Evolutionary conservation across 2,329 filamentous ascomycete genomes (phyloP), one percentile per base, ranked within the genome.

Genomic region (Cladorrhinum sp.): DNA sequence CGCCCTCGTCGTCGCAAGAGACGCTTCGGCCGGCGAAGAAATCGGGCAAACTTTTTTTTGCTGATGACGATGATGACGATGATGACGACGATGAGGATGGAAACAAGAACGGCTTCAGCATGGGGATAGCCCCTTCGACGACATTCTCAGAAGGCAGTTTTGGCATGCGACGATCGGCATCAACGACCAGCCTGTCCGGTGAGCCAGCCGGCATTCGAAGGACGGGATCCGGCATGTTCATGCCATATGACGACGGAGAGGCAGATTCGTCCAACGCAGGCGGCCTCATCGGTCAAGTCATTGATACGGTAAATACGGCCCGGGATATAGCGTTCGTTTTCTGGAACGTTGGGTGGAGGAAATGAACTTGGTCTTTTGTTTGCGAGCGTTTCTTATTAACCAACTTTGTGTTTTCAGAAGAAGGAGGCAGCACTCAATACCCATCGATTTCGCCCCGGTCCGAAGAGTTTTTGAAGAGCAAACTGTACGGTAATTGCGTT

Each of bases 191-290:
- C 62, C 73, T 84, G n/a, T 73, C 71, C n/a, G 78, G 77, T 20
- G 81, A 84, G 61, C 77, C 81, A 49, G 78, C 75, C 18, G 87
- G 87, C 56, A 87, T 96, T 79, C 86, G 88, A 64, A 83, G 92
- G 66, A 96, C 91, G 20, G 81, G 86, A 55, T 95, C 91, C 41
- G 92, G 92, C 67, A 96, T 96, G 91, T 89, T 96, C 69, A 93
- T 96, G 89, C 91, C 92, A 7, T 89, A 88, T 67, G 90, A 92
- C 67, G 89, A 92, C 67, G 86, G 86, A 62, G 90, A 92, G 65
- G 78, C 74, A 71, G 81, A 74, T 51, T 80, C 75, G 54, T 78
- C 81, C 62, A 84, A 78, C 69, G 79, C 82, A 55, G 88, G 88
- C 45, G 88, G 89, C 51, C 81, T 96, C 58, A 84, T 96, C 70